A percentile compares a stretch with the other conserved stretches of the same genome.
Evolutionary conservation across 2,329 filamentous ascomycete genomes (phyloP).

Genomic region (Gyromitra esculenta): DNA sequence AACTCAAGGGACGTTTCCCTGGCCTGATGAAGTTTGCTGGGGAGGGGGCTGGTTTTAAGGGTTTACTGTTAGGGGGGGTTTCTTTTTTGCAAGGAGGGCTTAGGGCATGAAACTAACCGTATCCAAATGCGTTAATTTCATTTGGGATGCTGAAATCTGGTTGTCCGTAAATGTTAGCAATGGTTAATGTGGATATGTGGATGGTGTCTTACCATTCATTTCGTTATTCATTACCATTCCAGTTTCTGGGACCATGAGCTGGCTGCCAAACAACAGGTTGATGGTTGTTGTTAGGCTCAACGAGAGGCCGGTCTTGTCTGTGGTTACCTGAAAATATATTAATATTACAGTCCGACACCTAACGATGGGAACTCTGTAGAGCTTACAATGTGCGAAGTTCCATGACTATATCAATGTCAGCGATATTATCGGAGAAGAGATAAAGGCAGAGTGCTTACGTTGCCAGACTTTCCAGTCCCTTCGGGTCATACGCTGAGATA

Average conservation of each 20-base stretch:
- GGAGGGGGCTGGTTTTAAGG: slow-evolving; percentile 63
- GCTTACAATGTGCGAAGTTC: slow-evolving; percentile 66
- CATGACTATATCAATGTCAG: slow-evolving; percentile 59
- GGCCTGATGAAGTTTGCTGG: slow-evolving; percentile 70
- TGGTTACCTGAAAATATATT: not conserved
- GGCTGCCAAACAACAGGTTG: slow-evolving; percentile 73
- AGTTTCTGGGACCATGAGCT: slow-evolving; percentile 72
- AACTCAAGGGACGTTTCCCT: slow-evolving; percentile 72
- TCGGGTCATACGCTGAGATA: slow-evolving; percentile 77
- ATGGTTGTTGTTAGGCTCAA: slow-evolving; percentile 74
- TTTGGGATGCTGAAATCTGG: slow-evolving; percentile 73
- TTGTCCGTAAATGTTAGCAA: slow-evolving; percentile 23
- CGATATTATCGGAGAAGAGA: not conserved
- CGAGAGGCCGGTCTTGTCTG: slow-evolving; percentile 70
- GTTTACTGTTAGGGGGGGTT: not conserved
- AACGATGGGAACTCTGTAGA: slow-evolving; percentile 45
- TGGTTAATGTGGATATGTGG: slow-evolving; percentile 59
- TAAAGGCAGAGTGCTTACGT: slow-evolving; percentile 61
- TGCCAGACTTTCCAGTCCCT: slow-evolving; percentile 71
- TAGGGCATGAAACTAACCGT: slow-evolving; percentile 57
- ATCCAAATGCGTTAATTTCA: slow-evolving; percentile 73
- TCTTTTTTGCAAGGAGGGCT: slow-evolving; percentile 59
- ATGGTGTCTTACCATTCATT: slow-evolving; percentile 67
- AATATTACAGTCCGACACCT: not conserved
- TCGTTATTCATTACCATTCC: slow-evolving; percentile 75